Evolutionary conservation across 768 basidiomycete species (phyloP).

Genomic region (Lactarius pseudohatsudake): DNA sequence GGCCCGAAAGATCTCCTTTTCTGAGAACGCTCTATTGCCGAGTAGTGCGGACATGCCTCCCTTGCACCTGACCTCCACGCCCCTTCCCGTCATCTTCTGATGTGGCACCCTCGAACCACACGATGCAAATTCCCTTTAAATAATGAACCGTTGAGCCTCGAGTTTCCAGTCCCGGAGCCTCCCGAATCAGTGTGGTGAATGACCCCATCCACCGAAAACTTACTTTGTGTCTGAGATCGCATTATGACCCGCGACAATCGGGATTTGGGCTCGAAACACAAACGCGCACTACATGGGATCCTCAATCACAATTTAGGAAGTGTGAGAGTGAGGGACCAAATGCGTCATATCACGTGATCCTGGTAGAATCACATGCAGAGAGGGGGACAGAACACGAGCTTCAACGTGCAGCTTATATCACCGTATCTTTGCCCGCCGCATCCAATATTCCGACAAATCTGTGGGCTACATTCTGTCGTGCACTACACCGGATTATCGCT

Average conservation of each 20-base stretch:
- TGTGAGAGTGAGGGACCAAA: constrained; percentile 1
- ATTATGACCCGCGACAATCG: background rate
- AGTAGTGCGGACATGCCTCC: constrained; percentile 23
- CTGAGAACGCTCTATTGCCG: constrained; percentile 25
- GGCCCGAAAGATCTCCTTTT: constrained; percentile 23
- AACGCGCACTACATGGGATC: background rate
- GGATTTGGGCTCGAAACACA: background rate
- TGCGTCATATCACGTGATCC: constrained; percentile 9
- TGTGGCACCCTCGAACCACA: constrained; percentile 9
- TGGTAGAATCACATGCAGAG: constrained; percentile 20
- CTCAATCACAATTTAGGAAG: background rate
- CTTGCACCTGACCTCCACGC: constrained; percentile 28
- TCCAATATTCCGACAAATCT: constrained; percentile 10
- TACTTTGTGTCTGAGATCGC: background rate
- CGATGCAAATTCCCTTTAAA: constrained; percentile 17
- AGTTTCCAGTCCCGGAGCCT: background rate
- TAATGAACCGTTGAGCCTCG: constrained; percentile 17
- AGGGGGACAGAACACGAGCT: background rate
- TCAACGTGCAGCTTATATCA: constrained; percentile 7
- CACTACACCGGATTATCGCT: background rate
- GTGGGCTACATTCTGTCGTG: constrained; percentile 2
- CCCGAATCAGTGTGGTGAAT: background rate
- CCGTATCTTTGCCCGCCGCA: background rate
- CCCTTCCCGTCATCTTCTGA: constrained; percentile 24
- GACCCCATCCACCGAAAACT: background rate